Percentiles rank a stretch among this genome's conserved stretches.
These are phyloP conservation scores for Helicocarpus griseus DNA, from an alignment of 2,329 filamentous ascomycete genomes.

Conservation along the genomic window DNA sequence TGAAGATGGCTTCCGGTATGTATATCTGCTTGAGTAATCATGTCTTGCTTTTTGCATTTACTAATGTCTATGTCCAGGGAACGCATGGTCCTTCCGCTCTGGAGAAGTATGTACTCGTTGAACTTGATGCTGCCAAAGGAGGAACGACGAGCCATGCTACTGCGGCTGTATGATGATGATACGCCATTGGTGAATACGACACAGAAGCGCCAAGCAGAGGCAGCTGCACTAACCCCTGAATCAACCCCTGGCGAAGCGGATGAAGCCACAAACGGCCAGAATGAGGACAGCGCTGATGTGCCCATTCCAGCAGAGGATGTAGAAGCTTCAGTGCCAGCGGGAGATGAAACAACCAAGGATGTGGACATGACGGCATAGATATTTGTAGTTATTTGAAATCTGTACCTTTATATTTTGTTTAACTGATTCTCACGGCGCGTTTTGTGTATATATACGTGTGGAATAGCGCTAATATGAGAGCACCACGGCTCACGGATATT, in stretches of 20 bases:
- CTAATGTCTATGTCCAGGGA: conserved; percentile 40
- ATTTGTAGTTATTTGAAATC: no score
- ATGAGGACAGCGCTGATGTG: conserved; percentile 2
- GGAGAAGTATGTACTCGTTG: conserved; percentile 83
- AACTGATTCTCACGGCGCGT: background rate
- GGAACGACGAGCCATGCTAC: conserved; percentile 81
- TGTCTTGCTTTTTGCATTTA: conserved; percentile 14
- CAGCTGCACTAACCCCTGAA: conserved; percentile 11
- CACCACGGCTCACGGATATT: no score
- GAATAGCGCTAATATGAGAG: no score
- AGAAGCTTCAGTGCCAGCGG: background rate
- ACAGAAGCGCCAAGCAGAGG: conserved; percentile 18
- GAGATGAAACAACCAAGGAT: background rate
- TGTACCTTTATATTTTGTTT: background rate
- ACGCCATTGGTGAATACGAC: conserved; percentile 64
- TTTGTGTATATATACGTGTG: background rate
- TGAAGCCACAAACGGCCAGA: background rate
- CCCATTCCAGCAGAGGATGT: background rate
- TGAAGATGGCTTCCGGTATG: conserved; percentile 47
- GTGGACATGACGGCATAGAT: background rate
- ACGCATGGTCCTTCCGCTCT: conserved; percentile 79
- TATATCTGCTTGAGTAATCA: conserved; percentile 2
- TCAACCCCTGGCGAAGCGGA: background rate
- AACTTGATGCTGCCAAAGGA: conserved; percentile 99
- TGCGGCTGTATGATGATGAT: conserved; percentile 83